These are phyloP conservation scores for Mycena crocata DNA, from an alignment of 768 basidiomycete species.

Conservation along the genomic window DNA sequence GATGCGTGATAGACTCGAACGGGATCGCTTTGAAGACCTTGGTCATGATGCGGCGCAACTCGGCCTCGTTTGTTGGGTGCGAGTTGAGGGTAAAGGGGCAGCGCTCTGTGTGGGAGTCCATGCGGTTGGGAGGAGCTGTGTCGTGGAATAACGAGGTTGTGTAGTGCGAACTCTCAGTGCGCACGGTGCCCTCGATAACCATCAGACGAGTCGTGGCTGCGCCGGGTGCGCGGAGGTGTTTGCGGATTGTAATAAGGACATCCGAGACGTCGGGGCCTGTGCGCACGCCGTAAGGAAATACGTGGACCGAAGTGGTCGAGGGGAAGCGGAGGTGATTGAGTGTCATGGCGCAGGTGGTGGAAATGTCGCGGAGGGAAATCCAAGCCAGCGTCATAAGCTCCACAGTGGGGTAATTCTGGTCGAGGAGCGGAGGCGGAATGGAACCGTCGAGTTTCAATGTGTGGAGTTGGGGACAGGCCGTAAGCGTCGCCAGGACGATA, in stretches of 20 bases:
- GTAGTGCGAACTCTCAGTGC: not conserved
- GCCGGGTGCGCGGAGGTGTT: not conserved
- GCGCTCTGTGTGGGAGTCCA: not conserved
- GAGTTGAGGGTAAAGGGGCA: not conserved
- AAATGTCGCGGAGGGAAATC: not conserved
- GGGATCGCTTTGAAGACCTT: slow-evolving; percentile 10
- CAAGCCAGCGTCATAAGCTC: not conserved
- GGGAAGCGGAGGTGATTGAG: not conserved
- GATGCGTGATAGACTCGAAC: not conserved
- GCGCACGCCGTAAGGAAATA: not conserved
- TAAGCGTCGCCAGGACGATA: not conserved
- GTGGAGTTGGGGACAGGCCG: not conserved
- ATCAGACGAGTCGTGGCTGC: not conserved
- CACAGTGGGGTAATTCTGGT: not conserved
- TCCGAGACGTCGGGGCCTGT: not conserved
- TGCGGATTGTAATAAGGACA: not conserved
- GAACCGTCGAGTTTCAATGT: not conserved
- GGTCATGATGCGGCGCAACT: slow-evolving; percentile 5
- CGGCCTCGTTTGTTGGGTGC: not conserved
- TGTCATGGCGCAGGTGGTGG: not conserved
- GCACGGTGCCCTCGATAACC: not conserved
- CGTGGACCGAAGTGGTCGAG: not conserved
- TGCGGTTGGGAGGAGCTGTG: not conserved
- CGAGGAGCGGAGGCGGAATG: not conserved
- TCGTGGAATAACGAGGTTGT: not conserved